Base-by-base conservation (phyloP, 2,329 filamentous ascomycete genomes). In the Grosmannia serpens region DNA sequence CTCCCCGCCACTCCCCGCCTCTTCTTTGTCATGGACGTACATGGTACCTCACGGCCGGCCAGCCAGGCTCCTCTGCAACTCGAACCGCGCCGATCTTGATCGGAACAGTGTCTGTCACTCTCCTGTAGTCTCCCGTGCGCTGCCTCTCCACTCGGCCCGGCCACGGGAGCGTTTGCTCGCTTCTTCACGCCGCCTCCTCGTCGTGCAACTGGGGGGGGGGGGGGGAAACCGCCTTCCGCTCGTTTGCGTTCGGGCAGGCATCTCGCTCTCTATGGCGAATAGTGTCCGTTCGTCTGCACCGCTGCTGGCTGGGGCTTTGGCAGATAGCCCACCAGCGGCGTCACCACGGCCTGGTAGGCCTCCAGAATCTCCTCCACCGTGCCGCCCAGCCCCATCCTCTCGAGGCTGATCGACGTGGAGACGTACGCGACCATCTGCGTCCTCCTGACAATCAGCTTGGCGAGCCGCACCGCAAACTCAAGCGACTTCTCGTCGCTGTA, bases 321-420 rank as follows among this genome's bases (percentile, higher is more conserved):
- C 52, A 87, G 70, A 64, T 82, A 77, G 50, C 74, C 73, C 68
- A 85, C 74, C 17, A 91, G 80, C 53, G 88, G 82, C 60, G 87
- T 81, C 35, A 91, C 84, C 47, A 95, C 83, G 63, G 80, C 81
- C 66, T 82, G 84, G 65, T 96, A 86, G 0, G 87, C 89, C 68
- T 92, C 90, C 84, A 96, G 91, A 74, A 97, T 92, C 75, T 97
- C 94, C 68, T 96, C 91, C 8, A 92, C 83, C 0, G 84, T 88
- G 24, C 90, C 87, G 11, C 90, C 90, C 66, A 91, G 81, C 2
- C 86, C 87, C 7, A 85, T 80, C 66, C 79, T 83, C 17, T 82
- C 81, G 62, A 96, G 84, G 64, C 86, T 89, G 66, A 95, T 84
- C 38, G 91, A 96, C 68, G 89, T 95, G 26, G 89, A 89, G 22